Conservation (phyloP, 1,284 basidiomycete genomes). For the Marasmius oreades region DNA sequence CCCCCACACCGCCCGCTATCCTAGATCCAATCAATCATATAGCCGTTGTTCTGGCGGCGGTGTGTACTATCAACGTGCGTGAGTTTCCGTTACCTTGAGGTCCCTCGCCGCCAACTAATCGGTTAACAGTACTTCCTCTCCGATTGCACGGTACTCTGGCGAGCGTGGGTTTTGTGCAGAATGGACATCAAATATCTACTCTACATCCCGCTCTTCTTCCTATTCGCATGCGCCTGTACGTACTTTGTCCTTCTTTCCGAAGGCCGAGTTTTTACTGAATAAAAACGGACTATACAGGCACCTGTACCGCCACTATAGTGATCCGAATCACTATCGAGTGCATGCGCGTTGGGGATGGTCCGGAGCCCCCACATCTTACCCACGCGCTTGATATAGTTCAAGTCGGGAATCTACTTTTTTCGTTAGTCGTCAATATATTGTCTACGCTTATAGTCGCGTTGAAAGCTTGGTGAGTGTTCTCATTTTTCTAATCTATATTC, state of each 20-base stretch:
- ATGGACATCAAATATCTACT: constrained; percentile 15
- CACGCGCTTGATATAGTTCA: constrained; percentile 2
- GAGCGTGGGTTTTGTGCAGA: constrained; percentile 21
- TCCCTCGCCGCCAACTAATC: neutral
- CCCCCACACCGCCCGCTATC: too few species aligned
- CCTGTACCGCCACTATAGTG: too few species aligned
- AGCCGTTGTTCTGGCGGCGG: too few species aligned
- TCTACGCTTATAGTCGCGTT: neutral
- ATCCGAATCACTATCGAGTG: too few species aligned
- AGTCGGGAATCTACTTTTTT: constrained; percentile 2
- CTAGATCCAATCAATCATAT: too few species aligned
- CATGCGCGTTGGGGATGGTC: too few species aligned
- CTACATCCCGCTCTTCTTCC: constrained; percentile 14
- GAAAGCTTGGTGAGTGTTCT: constrained; percentile 2
- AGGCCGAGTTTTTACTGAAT: too few species aligned
- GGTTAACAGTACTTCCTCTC: constrained; percentile 20
- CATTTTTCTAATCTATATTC: too few species aligned
- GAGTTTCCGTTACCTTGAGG: neutral
- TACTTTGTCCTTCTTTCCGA: neutral
- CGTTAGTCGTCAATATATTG: neutral
- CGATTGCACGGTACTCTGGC: constrained; percentile 23
- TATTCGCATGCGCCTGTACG: constrained; percentile 14
- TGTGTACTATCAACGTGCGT: constrained; percentile 16
- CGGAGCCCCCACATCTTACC: too few species aligned
- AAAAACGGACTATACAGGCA: too few species aligned